Evolutionary conservation across 2,329 filamentous ascomycete species (phyloP).

Genomic region (Xylariaceae sp.): DNA sequence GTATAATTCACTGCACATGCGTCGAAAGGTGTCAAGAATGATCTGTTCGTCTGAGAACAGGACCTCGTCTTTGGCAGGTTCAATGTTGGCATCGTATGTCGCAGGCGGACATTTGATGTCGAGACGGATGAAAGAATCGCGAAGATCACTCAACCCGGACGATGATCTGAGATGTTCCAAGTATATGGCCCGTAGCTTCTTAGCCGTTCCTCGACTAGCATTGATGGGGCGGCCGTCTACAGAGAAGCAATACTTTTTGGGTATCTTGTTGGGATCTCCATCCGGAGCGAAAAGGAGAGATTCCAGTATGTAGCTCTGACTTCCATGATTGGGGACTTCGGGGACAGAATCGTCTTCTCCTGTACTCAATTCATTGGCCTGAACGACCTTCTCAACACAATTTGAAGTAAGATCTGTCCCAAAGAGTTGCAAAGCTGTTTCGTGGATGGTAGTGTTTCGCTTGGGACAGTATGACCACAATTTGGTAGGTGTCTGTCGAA

Average conservation of each 20-base stretch:
- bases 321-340: not conserved
- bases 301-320: slow-evolving; percentile 44
- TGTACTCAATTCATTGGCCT: slow-evolving; percentile 4
- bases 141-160: slow-evolving; percentile 15
- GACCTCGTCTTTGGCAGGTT: slow-evolving; percentile 69
- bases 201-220: slow-evolving; percentile 50
- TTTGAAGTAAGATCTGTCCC: slow-evolving; percentile 53
- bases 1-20: slow-evolving; percentile 42
- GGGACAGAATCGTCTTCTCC: slow-evolving; percentile 11
- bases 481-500: slow-evolving; percentile 49
- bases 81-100: slow-evolving; percentile 69
- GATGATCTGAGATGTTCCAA: slow-evolving; percentile 42
- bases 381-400: slow-evolving; percentile 42
- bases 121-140: slow-evolving; percentile 59
- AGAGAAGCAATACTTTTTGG: slow-evolving; percentile 58
- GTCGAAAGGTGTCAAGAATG: slow-evolving; percentile 44
- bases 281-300: slow-evolving; percentile 54
- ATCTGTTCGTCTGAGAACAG: slow-evolving; percentile 56
- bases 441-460: slow-evolving; percentile 44
- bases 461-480: slow-evolving; percentile 63
- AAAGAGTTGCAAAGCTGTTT: slow-evolving; percentile 60
- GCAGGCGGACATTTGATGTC: slow-evolving; percentile 58
- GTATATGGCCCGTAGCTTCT: slow-evolving; percentile 54
- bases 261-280: slow-evolving; percentile 41
- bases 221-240: slow-evolving; percentile 65